Base-by-base conservation (phyloP, 2,329 filamentous ascomycete genomes). In the Fusarium pseudocircinatum region DNA sequence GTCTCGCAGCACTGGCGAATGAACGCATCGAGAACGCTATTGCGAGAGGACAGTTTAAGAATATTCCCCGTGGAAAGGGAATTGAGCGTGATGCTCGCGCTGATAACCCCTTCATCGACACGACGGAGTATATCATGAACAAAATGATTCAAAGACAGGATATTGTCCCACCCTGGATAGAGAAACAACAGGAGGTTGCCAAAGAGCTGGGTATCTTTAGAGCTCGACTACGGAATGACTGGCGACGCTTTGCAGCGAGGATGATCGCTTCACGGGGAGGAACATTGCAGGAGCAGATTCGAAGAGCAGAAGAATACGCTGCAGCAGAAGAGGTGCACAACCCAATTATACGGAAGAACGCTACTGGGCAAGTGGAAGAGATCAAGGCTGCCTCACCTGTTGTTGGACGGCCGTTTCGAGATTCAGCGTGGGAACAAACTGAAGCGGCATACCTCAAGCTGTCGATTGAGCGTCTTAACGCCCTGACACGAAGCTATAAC, bases 111-210 rank as follows among this genome's bases (percentile, higher is more conserved):
- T 98, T 97, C 78, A 90, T 98, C 64, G 94, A 98, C 79, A 98
- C 96, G 1, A 98, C 96, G 0, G 96, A 98, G 82, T 98, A 98
- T 81, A 94, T 98, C 77, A 93, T 98, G 92, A 98, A 99, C 83
- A 96, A 97, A 83, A 98, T 98, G 85, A 98, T 99, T 72, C 94
- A 98, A 83, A 92, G 93, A 66, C 96, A 99, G 82, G 95, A 97
- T 26, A 94, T 98, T 67, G 94, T 97, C 2, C 96, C 96, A 2
- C 96, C 96, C 0, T 99, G 96, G 96, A 98, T 99, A 67, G 96
- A 99, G 83, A 98, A 98, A 83, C 96, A 99, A 81, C 96, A 98
- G 80, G 95, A 98, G 78, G 85, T 98, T 11, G 87, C 91, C 16
- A 90, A 89, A 68, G 88, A 93, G 1, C 88, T 91, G 2, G 87